Percentiles rank a stretch among this genome's conserved stretches.
Evolutionary conservation across 352 stramenopile genomes (phyloP).

Genomic region (Pythium monospermum): DNA sequence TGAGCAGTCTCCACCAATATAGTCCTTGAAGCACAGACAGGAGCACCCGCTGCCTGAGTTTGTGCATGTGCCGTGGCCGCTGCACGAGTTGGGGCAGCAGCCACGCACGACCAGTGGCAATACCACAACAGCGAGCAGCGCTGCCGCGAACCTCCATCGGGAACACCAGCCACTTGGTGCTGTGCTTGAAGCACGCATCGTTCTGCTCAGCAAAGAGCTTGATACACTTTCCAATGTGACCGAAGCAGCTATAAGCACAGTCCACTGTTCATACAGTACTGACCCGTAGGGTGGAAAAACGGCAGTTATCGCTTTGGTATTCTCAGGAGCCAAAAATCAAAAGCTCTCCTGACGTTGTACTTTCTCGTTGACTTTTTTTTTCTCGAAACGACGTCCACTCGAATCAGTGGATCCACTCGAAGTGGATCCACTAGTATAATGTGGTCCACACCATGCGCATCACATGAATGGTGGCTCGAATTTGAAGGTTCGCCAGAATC

Average conservation of each 20-base stretch:
- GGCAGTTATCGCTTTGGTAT: no score
- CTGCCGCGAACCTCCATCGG: not conserved
- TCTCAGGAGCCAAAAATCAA: no score
- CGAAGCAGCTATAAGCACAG: no score
- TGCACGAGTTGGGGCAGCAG: conserved; percentile 65
- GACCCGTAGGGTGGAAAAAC: no score
- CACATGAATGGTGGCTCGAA: not conserved
- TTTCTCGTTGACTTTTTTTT: no score
- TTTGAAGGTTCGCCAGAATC: not conserved
- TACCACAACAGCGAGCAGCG: conserved; percentile 10
- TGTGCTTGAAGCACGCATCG: no score
- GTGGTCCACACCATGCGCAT: conserved; percentile 5
- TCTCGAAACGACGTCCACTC: not conserved
- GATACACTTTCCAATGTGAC: no score
- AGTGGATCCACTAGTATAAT: not conserved
- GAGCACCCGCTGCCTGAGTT: conserved; percentile 58
- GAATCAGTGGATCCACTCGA: not conserved
- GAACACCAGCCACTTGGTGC: no score
- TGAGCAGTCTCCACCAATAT: conserved; percentile 89
- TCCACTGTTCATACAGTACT: no score
- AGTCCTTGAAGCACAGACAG: conserved; percentile 84
- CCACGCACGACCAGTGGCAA: conserved; percentile 8
- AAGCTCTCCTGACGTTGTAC: no score
- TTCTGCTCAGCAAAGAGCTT: no score
- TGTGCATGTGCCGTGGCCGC: conserved; percentile 53